Evolutionary conservation across 495 filamentous ascomycete species (phyloP).

Genomic region (Neurospora tetraspora): DNA sequence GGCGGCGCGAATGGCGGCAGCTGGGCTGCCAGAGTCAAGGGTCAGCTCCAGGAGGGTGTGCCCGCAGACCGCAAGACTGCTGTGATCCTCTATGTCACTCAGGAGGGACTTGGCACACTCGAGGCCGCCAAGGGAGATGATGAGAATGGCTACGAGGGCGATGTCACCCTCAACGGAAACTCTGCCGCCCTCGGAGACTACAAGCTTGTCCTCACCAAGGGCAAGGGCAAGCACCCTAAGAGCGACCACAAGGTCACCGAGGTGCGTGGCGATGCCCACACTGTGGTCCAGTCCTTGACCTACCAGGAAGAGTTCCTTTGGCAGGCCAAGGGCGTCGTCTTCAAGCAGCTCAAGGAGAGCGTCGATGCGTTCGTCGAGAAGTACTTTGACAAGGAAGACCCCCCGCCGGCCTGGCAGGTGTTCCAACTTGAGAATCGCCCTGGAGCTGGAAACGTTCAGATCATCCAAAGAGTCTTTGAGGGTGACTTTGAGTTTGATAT

Average conservation of each 20-base stretch:
- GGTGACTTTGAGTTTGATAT: conserved; percentile 92
- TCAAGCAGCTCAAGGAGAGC: conserved; percentile 64
- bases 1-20: conserved; percentile 80
- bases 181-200: conserved; percentile 75
- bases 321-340: conserved; percentile 79
- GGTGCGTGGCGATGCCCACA: conserved; percentile 57
- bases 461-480: conserved; percentile 87
- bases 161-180: conserved; percentile 66
- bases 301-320: conserved; percentile 64
- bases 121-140: conserved; percentile 43
- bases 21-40: conserved; percentile 86
- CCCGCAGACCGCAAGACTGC: conserved; percentile 56
- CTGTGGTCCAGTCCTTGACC: conserved; percentile 60
- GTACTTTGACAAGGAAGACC: conserved; percentile 57
- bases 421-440: conserved; percentile 67
- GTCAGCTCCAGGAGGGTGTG: conserved; percentile 60
- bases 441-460: conserved; percentile 69
- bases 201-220: conserved; percentile 66
- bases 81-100: conserved; percentile 66
- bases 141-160: conserved; percentile 48
- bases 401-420: conserved; percentile 75
- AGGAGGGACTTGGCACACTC: conserved; percentile 61
- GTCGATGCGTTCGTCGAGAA: conserved; percentile 57
- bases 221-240: conserved; percentile 50
- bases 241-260: conserved; percentile 51